phyloP scores from a whole-genome alignment of 78 protist species.

The Speleostelium caveatum region DNA sequence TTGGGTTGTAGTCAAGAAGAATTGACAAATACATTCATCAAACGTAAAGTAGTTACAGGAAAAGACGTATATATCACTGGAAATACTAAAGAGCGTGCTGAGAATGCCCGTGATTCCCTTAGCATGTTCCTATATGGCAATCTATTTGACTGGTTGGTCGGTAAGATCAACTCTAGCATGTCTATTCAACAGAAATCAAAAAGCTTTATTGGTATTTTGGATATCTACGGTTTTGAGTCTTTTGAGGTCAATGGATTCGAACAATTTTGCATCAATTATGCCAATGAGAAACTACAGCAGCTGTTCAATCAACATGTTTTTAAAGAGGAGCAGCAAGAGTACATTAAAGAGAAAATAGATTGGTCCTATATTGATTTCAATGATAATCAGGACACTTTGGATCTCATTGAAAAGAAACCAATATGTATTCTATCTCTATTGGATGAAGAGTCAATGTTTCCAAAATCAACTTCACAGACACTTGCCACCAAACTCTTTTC shows the following conservation, averaged over 20 bases:
- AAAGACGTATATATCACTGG: conserved; percentile 16
- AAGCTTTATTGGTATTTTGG: conserved; percentile 93
- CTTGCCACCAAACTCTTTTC: conserved; percentile 70
- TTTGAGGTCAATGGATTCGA: conserved; percentile 92
- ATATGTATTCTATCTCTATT: conserved; percentile 88
- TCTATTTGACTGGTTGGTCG: conserved; percentile 86
- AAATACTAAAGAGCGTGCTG: conserved; percentile 77
- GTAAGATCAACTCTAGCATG: conserved; percentile 56
- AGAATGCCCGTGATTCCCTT: conserved; percentile 73
- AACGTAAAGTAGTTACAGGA: conserved; percentile 66
- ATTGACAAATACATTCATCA: conserved; percentile 26
- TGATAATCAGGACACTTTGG: conserved; percentile 90
- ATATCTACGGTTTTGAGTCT: conserved; percentile 98
- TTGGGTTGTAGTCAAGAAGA: conserved; percentile 56
- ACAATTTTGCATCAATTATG: conserved; percentile 94
- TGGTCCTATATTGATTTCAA: conserved; percentile 89
- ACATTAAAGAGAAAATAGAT: conserved; percentile 89
- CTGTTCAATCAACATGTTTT: conserved; percentile 88
- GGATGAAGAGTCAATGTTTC: conserved; percentile 93
- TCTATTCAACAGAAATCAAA: conserved; percentile 25
- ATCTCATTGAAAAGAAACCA: conserved; percentile 85
- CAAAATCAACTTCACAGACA: conserved; percentile 84
- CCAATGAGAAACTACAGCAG: conserved; percentile 95
- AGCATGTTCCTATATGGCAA: conserved; percentile 52
- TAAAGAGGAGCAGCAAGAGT: conserved; percentile 90